Evolutionary conservation across 1,139 yeast genomes (phyloP).

Genomic region (Pichia inconspicua): DNA sequence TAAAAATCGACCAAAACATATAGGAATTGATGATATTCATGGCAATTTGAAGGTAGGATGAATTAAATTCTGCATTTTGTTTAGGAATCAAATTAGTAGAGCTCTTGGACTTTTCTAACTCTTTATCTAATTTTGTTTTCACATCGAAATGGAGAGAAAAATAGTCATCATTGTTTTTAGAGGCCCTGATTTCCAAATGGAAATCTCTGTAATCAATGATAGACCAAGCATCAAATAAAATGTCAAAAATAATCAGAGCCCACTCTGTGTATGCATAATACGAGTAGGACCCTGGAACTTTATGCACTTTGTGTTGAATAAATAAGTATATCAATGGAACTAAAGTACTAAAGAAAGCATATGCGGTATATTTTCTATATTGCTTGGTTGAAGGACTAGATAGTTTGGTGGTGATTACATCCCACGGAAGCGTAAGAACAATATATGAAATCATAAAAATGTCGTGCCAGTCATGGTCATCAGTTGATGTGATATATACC

Average conservation of each 20-base stretch:
- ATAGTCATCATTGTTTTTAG: constrained; percentile 24
- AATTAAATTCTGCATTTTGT: constrained; percentile 19
- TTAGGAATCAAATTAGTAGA: constrained; percentile 16
- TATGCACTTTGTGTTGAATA: constrained; percentile 87
- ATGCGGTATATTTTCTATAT: constrained; percentile 48
- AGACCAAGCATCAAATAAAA: constrained; percentile 78
- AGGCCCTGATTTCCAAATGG: constrained; percentile 35
- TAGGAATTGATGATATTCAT: constrained; percentile 51
- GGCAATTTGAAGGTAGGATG: constrained; percentile 36
- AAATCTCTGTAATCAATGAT: constrained; percentile 58
- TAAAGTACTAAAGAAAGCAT: constrained; percentile 59
- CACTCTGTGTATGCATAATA: constrained; percentile 92
- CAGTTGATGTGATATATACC: constrained; percentile 95
- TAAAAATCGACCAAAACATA: constrained; percentile 75
- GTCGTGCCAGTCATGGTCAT: constrained; percentile 94
- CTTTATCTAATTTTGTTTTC: background rate
- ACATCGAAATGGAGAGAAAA: constrained; percentile 24
- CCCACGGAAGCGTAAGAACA: constrained; percentile 89
- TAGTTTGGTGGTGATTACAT: constrained; percentile 49
- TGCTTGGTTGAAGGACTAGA: constrained; percentile 46
- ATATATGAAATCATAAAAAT: constrained; percentile 89
- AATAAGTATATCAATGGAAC: constrained; percentile 84
- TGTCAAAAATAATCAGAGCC: constrained; percentile 75
- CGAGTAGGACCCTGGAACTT: constrained; percentile 88
- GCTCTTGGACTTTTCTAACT: background rate